A percentile compares a stretch with the other conserved stretches of the same genome.
Conservation (phyloP, 2,329 filamentous ascomycete genomes). For the Phoma sp. region DNA sequence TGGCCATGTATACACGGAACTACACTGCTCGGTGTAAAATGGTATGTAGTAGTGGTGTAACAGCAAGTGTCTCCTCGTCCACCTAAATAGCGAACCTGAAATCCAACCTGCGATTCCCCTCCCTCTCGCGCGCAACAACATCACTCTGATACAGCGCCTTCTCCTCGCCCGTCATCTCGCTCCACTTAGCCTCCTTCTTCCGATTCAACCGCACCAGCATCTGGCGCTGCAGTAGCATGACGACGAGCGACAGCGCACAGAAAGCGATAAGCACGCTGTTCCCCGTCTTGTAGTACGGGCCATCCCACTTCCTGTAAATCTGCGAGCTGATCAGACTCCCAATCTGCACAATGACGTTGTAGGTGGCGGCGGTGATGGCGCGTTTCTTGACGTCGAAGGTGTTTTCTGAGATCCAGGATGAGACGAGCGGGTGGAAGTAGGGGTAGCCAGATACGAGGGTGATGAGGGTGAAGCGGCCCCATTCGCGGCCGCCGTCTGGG, state of each 20-base stretch:
- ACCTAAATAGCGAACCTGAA: constrained; percentile 43
- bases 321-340: constrained; percentile 48
- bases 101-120: constrained; percentile 51
- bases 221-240: constrained; percentile 60
- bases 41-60: no score
- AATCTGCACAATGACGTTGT: constrained; percentile 60
- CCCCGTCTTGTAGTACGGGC: constrained; percentile 60
- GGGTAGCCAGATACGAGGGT: constrained; percentile 50
- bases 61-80: no score
- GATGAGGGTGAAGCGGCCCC: constrained; percentile 49
- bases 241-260: constrained; percentile 55
- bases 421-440: constrained; percentile 63
- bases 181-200: constrained; percentile 56
- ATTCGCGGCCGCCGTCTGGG: constrained; percentile 43
- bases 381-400: constrained; percentile 67
- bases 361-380: constrained; percentile 68
- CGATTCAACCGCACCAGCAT: constrained; percentile 34
- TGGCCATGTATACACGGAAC: no score
- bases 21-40: no score
- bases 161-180: constrained; percentile 57
- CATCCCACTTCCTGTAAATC: constrained; percentile 62
- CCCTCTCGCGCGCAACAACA: constrained; percentile 30
- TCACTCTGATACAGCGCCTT: constrained; percentile 57
- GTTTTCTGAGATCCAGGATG: constrained; percentile 68
- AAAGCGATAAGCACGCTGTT: constrained; percentile 60